Base-by-base conservation (phyloP, 1,284 basidiomycete species). In the Pascua sp. region DNA sequence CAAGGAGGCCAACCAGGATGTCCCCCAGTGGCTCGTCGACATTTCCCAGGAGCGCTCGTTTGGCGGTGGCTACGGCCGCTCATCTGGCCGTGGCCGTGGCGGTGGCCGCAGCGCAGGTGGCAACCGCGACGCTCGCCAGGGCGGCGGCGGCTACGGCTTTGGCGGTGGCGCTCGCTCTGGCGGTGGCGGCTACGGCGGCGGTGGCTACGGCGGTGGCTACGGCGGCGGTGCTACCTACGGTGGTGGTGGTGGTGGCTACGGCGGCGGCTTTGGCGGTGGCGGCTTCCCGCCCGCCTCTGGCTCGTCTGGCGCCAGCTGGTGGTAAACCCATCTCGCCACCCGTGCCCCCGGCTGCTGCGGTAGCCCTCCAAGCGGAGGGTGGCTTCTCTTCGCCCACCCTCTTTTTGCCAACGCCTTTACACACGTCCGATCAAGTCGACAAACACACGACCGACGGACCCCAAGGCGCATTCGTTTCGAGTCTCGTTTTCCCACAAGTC, bases 1-100 rank as follows among this genome's bases (percentile, higher is more conserved):
- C 53, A 86, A 90, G 60, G 95, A 98, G 79, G 95, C 95, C 47
- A 95, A 98, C 78, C 96, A 98, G 78, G 93, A 96, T 60, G 87
- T 93, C 53, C 94, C 94, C 4, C 63, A 76, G n/a, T 98, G 94
- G 93, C 82, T 97, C 56, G 90, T 93, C 74, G 85, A 86, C 24
- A 86, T 96, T 54, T 86, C 88, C 5, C 84, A 87, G 57, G 94
- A 98, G 80, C 81, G 85, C 46, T 82, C 86, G 51, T 93, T 88
- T 72, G 86, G 87, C 36, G 80, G 83, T 52, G 81, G 85, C 48
- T 72, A 77, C 49, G 63, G 77, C 36, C 79, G 83, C 15, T 77
- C 84, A 38, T 77, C 84, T 40, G 77, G 84, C 47, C 78, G 84
- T 64, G 64, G 84, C 32, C 81, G 85, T 43, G 79, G 85, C 41